Percentiles rank a stretch among this genome's conserved stretches.
phyloP scores from a whole-genome alignment of 2,329 filamentous ascomycete species.

The Mariannaea sp. region DNA sequence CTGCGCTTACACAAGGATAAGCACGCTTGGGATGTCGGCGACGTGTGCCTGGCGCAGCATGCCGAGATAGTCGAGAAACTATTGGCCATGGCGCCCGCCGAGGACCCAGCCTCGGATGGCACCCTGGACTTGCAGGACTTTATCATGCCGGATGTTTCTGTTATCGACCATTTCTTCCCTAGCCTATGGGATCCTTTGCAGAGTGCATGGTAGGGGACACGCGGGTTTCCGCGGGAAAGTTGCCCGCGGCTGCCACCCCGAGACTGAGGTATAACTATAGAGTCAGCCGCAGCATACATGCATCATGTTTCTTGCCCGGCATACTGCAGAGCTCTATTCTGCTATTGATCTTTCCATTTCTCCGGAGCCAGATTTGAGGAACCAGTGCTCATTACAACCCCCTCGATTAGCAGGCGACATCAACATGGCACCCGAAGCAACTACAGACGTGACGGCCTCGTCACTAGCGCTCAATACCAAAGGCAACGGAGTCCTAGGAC shows the following conservation, averaged over 20 bases:
- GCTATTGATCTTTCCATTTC: too few relatives aligned
- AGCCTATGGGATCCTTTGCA: constrained; percentile 46
- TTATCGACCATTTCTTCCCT: constrained; percentile 44
- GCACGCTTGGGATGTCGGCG: constrained; percentile 55
- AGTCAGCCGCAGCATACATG: too few relatives aligned
- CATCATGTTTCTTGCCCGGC: too few relatives aligned
- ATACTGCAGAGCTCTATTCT: too few relatives aligned
- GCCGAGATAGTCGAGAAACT: constrained; percentile 53
- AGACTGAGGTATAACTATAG: constrained; percentile 1
- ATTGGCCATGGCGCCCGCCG: constrained; percentile 35
- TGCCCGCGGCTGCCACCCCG: too few relatives aligned
- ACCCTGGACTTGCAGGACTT: constrained; percentile 36
- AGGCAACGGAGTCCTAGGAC: constrained; percentile 19
- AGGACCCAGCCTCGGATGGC: constrained; percentile 26
- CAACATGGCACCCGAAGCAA: constrained; percentile 37
- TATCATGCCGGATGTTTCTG: constrained; percentile 40
- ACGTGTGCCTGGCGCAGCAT: constrained; percentile 55
- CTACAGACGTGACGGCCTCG: constrained; percentile 12
- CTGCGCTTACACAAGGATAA: constrained; percentile 47
- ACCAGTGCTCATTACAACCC: not conserved
- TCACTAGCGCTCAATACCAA: constrained; percentile 8
- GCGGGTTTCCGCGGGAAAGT: not conserved
- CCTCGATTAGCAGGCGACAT: too few relatives aligned
- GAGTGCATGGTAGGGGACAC: constrained; percentile 37
- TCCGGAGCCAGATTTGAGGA: not conserved